A percentile compares a stretch with the other conserved stretches of the same genome.
phyloP scores from a whole-genome alignment of 2,329 filamentous ascomycete genomes.

The Leptographium galeiforme region DNA sequence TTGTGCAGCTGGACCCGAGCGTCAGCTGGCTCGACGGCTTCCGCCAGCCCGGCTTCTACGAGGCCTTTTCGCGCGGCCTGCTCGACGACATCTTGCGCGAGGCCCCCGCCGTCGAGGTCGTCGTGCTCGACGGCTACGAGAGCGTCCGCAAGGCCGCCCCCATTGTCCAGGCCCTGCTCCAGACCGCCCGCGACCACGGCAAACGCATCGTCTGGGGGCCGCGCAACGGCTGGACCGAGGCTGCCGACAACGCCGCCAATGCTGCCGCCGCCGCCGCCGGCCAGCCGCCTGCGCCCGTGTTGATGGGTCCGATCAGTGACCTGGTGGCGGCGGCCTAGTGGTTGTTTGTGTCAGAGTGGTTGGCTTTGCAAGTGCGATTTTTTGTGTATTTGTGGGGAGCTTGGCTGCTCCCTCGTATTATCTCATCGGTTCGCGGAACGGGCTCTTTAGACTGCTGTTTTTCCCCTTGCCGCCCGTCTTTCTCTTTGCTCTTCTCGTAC shows the following conservation, averaged over 20 bases:
- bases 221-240: slow-evolving; percentile 24
- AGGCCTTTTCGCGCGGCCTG: slow-evolving; percentile 47
- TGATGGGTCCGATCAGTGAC: neutral
- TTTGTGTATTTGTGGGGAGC: no score
- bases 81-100: slow-evolving; percentile 41
- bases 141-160: slow-evolving; percentile 51
- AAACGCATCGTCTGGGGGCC: slow-evolving; percentile 54
- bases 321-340: neutral
- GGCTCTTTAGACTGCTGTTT: no score
- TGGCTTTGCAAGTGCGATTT: no score
- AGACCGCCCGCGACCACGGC: slow-evolving; percentile 32
- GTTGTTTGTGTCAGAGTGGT: no score
- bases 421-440: no score
- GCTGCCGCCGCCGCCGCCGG: no score
- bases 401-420: no score
- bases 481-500: no score
- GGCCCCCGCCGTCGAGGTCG: slow-evolving; percentile 39
- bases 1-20: slow-evolving; percentile 61
- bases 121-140: slow-evolving; percentile 59
- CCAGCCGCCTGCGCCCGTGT: no score
- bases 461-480: no score
- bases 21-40: slow-evolving; percentile 55
- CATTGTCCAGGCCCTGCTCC: slow-evolving; percentile 49
- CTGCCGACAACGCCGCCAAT: neutral
- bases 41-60: slow-evolving; percentile 56